A percentile compares a stretch with the other conserved stretches of the same genome.
Evolutionary conservation across 768 basidiomycete species (phyloP).

Genomic region (Lactarius hengduanensis): DNA sequence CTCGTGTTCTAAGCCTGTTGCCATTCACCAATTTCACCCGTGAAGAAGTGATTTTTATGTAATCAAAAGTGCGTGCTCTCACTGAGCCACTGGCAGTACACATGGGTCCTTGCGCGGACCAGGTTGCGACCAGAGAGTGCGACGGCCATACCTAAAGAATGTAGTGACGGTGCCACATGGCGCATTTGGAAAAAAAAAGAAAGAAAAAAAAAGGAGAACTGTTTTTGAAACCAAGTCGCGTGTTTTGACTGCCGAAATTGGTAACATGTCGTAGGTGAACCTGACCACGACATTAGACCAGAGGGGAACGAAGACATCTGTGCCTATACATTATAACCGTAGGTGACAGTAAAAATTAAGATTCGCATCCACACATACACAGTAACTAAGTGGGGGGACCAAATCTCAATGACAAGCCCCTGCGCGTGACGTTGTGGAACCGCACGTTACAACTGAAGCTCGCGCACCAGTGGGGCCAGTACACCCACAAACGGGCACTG

Average conservation of each 20-base stretch:
- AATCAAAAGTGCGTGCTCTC: neutral
- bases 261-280: neutral
- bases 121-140: neutral
- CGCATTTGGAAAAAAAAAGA: too few species aligned
- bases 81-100: neutral
- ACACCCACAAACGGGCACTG: neutral
- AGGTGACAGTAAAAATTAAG: neutral
- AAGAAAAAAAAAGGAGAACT: too few species aligned
- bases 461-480: neutral
- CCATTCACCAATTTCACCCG: neutral
- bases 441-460: neutral
- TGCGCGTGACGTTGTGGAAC: neutral
- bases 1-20: slow-evolving; percentile 5
- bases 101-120: neutral
- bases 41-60: slow-evolving; percentile 5
- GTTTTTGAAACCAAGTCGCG: neutral
- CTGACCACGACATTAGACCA: neutral
- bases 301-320: neutral
- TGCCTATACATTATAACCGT: neutral
- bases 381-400: neutral
- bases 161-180: too few species aligned
- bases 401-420: neutral
- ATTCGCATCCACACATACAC: neutral
- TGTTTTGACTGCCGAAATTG: neutral
- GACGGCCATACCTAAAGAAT: too few species aligned